phyloP scores from a whole-genome alignment of 176 grass and related monocot species.

The Triticum aestivum region IWGSC_CS_RefSeq_v2.1 NC_057805.1:202118405-202118904 shows the following conservation, averaged over 20 bases:
- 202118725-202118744: constrained; percentile 18
- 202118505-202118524: constrained; percentile 93
- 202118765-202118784: constrained; percentile 50
- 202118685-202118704: constrained; percentile 27
- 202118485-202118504: constrained; percentile 48
- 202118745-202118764: constrained; percentile 51
- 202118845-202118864: constrained; percentile 36
- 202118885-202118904: constrained; percentile 27
- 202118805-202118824: constrained; percentile 26
- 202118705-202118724: constrained; percentile 12
- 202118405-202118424: background rate
- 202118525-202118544: constrained; percentile 77
- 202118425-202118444: background rate
- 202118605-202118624: constrained; percentile 35
- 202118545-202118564: constrained; percentile 46
- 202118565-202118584: constrained; percentile 40
- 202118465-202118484: constrained; percentile 31
- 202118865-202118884: constrained; percentile 23
- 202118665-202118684: constrained; percentile 17
- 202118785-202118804: constrained; percentile 31
- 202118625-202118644: constrained; percentile 35
- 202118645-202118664: constrained; percentile 36
- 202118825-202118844: constrained; percentile 29
- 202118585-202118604: constrained; percentile 50
- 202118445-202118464: constrained; percentile 23